A percentile compares a stretch with the other conserved stretches of the same genome.
phyloP scores from a whole-genome alignment of 1,284 basidiomycete species.

The Thelephora terrestris region DNA sequence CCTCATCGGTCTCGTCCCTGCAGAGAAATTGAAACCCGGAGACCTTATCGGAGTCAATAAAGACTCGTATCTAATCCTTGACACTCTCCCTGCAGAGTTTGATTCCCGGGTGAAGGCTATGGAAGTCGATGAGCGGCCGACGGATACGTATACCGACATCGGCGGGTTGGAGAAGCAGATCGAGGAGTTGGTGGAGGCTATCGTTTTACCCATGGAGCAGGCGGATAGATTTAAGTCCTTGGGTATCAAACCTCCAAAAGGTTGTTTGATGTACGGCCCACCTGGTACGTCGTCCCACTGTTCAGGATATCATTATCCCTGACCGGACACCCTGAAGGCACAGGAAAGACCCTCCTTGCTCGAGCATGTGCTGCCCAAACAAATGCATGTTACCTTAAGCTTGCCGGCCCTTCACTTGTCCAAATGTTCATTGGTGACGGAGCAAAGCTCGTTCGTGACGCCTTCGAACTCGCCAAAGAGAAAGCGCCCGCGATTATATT shows the following conservation, averaged over 20 bases:
- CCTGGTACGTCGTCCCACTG: conserved; percentile 36
- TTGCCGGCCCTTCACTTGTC: conserved; percentile 69
- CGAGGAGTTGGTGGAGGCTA: conserved; percentile 72
- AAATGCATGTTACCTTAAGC: conserved; percentile 74
- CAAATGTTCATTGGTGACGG: conserved; percentile 84
- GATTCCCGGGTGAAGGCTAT: conserved; percentile 81
- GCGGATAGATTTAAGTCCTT: conserved; percentile 75
- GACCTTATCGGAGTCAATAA: conserved; percentile 99
- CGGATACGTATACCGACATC: conserved; percentile 73
- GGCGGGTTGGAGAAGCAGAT: conserved; percentile 79
- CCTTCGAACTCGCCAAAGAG: conserved; percentile 71
- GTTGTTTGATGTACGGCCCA: conserved; percentile 73
- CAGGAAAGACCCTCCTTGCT: conserved; percentile 71
- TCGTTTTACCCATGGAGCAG: conserved; percentile 76
- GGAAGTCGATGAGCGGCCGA: conserved; percentile 84
- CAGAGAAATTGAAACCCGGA: conserved; percentile 80
- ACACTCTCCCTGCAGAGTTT: conserved; percentile 74
- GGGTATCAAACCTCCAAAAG: conserved; percentile 75
- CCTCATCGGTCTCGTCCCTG: conserved; percentile 92
- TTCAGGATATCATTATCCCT: neutral
- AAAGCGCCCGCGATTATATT: conserved; percentile 76
- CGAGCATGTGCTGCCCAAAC: conserved; percentile 75
- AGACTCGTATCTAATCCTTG: conserved; percentile 96
- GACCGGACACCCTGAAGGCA: conserved; percentile 31
- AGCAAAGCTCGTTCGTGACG: conserved; percentile 70